These are phyloP conservation scores for Fraxinus dipetala DNA, from an alignment of 305 asterid genomes.

Conservation along the genomic window DNA sequence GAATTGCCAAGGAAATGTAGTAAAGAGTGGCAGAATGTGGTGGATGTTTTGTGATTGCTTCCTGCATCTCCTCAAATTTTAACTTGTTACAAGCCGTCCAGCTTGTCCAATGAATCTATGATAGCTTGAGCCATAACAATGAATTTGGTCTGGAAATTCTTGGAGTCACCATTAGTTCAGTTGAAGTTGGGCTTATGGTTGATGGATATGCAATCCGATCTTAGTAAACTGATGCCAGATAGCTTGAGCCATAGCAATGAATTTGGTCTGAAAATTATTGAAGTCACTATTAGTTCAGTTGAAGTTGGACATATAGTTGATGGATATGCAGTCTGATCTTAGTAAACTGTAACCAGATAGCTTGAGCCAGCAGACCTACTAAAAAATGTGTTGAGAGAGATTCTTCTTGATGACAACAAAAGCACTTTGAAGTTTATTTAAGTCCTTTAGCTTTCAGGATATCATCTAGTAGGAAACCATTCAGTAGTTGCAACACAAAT, in stretches of 20 bases:
- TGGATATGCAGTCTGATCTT: not conserved
- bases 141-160: not conserved
- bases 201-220: not conserved
- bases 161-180: not conserved
- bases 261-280: not conserved
- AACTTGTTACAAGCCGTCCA: not conserved
- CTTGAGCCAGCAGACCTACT: not conserved
- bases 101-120: not conserved
- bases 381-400: not conserved
- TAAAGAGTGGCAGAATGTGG: not conserved
- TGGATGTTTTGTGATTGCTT: not conserved
- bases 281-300: not conserved
- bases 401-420: not conserved
- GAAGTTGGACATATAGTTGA: not conserved
- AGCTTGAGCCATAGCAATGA: not conserved
- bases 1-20: not conserved
- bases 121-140: not conserved
- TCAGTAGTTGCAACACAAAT: not conserved
- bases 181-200: not conserved
- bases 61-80: not conserved
- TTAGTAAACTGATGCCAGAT: not conserved
- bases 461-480: not conserved
- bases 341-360: not conserved
- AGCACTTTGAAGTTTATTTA: not conserved
- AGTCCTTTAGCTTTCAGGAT: not conserved